Conservation (phyloP, 1,284 basidiomycete genomes). For the Naganishia sp. region DNA sequence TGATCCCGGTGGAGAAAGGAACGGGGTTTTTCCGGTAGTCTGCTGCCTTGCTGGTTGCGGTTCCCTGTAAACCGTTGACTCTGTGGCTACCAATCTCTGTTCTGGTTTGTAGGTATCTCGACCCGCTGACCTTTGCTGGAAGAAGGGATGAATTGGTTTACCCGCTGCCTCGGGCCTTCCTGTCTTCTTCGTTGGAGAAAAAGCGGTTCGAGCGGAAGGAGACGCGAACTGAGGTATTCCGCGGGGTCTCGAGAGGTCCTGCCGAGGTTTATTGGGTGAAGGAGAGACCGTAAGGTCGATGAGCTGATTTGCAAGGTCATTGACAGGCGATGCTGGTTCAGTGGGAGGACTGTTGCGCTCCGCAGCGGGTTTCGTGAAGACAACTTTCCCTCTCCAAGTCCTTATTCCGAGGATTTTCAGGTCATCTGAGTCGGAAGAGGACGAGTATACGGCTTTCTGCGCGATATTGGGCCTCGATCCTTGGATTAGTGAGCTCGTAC, state of each 20-base stretch:
- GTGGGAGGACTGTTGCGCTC: background rate
- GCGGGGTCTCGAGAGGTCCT: conserved; percentile 33
- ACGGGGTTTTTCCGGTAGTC: background rate
- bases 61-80: background rate
- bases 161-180: background rate
- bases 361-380: conserved; percentile 3
- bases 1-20: conserved; percentile 4
- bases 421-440: conserved; percentile 4
- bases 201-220: conserved; percentile 37
- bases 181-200: conserved; percentile 35
- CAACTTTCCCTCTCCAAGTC: conserved; percentile 15
- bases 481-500: no score
- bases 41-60: background rate
- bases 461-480: no score
- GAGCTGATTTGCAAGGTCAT: conserved; percentile 18
- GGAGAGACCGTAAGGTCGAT: conserved; percentile 31
- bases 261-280: background rate
- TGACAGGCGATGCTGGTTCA: background rate
- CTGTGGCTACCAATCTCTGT: background rate
- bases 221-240: conserved; percentile 34
- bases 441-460: no score
- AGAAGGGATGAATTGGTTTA: conserved; percentile 41
- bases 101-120: conserved; percentile 12
- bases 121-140: conserved; percentile 24
- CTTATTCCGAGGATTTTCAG: conserved; percentile 11